Base-by-base conservation (phyloP, 2,329 filamentous ascomycete genomes). In the Penicillium sp. region DNA sequence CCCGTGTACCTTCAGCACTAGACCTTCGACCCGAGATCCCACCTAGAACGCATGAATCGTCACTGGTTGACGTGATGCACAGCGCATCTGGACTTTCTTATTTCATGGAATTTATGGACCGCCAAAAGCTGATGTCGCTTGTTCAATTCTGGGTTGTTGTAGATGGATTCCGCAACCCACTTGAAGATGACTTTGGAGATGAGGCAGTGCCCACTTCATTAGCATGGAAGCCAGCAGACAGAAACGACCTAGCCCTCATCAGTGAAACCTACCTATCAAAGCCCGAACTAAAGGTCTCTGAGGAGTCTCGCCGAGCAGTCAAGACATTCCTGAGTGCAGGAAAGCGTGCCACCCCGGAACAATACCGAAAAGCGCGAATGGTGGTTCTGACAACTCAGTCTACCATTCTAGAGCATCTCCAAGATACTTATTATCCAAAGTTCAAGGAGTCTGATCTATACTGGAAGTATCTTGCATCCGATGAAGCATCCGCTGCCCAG, bases 81-180 rank as follows among this genome's bases (percentile, higher is more conserved):
- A 92, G 96, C 73, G 86, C 94, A 2, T 89, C 93, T 1, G 93
- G 91, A 0, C 81, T 99, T 9, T 97, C 94, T 2, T 99, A 96
- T 72, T 97, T 99, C 77, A 99, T 99, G 94, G 94, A 99, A 72
- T 97, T 92, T 70, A 99, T 99, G 94, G 94, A 99, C 72, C 87
- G 94, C 42, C 89, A 93, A 71, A 83, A 84, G 17, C 81, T 93
- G 27, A 93, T 97, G 88, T 84, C 89, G 15, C 79, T 97, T 47
- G 93, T 99, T 6, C 94, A 99, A 69, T 99, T 97, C 74, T 99
- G 93, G 92, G 87, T 99, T 41, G 94, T 97, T 3, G 94, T 97
- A 6, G 94, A 99, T 76, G 93, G 94, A 0, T 91, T 97, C 66
- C 89, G 96, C 42, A 96, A 96, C 66, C 96, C 94, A 0, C 79